phyloP scores from a whole-genome alignment of 192 early-diverging fungal species.

The Lobosporangium transversale region DNA sequence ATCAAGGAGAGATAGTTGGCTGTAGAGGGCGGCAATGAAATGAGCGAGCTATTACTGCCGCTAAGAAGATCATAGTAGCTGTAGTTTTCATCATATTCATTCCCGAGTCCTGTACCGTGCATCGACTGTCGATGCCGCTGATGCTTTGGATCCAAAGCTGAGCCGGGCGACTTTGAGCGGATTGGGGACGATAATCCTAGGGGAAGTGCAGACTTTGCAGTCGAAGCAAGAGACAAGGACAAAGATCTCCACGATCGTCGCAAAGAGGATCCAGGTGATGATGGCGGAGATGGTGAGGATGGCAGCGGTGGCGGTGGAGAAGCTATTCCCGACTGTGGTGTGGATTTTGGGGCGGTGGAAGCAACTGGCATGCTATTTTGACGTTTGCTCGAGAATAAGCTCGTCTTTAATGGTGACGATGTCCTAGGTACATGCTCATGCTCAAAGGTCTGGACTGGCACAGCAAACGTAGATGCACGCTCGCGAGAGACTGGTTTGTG shows the following conservation, averaged over 20 bases:
- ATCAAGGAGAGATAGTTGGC: constrained; percentile 5
- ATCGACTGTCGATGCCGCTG: constrained; percentile 2
- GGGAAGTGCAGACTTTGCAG: constrained; percentile 29
- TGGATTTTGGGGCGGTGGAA: neutral
- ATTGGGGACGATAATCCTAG: constrained; percentile 11
- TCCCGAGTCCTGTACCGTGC: constrained; percentile 4
- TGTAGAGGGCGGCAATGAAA: constrained; percentile 10
- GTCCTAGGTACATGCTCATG: neutral
- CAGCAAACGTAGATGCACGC: neutral
- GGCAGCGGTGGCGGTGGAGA: neutral
- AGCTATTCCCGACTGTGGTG: neutral
- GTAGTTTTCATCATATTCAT: constrained; percentile 10
- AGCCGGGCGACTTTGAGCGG: neutral
- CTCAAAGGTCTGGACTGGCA: neutral
- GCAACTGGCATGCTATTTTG: constrained; percentile 8
- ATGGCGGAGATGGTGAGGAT: neutral
- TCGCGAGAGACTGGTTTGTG: neutral
- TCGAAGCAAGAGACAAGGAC: constrained; percentile 14
- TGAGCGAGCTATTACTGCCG: neutral
- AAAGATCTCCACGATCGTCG: constrained; percentile 34
- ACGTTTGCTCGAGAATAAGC: neutral
- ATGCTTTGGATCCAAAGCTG: neutral
- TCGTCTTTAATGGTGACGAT: neutral
- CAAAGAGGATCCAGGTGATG: constrained; percentile 12
- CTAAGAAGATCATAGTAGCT: neutral